phyloP scores from a whole-genome alignment of 1,284 basidiomycete species.

The Cronartium ribicola region DNA sequence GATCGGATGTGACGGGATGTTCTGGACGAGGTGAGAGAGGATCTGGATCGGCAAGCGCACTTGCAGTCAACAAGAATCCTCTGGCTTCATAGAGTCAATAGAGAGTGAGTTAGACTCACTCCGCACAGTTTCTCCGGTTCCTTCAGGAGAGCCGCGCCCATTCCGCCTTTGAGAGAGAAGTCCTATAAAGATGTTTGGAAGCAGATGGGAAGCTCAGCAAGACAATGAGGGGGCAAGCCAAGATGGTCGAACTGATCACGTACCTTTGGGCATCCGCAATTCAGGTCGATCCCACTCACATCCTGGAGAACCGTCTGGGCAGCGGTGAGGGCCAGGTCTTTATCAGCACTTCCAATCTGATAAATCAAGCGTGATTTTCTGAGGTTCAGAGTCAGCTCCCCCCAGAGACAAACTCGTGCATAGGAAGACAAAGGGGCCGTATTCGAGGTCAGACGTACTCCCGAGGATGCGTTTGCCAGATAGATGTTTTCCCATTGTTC shows the following conservation, averaged over 20 bases:
- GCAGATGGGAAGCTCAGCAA: conserved; percentile 56
- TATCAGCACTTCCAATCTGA: conserved; percentile 87
- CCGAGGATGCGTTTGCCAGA: conserved; percentile 89
- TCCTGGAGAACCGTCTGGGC: conserved; percentile 81
- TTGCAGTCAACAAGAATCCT: not conserved
- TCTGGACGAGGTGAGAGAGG: conserved; percentile 66
- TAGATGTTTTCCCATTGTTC: conserved; percentile 60
- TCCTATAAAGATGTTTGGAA: conserved; percentile 93
- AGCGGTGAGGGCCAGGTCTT: conserved; percentile 83
- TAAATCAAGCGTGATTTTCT: conserved; percentile 50
- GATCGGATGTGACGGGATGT: conserved; percentile 75
- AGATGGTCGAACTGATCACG: not conserved
- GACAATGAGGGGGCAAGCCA: not conserved
- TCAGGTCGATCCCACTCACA: conserved; percentile 87
- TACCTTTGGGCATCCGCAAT: conserved; percentile 62
- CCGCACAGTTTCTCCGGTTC: conserved; percentile 82
- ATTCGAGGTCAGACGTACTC: conserved; percentile 61
- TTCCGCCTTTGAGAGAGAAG: conserved; percentile 89
- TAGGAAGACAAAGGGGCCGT: conserved; percentile 64
- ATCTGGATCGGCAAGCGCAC: conserved; percentile 58
- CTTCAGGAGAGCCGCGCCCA: conserved; percentile 91
- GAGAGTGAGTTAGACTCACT: conserved; percentile 42
- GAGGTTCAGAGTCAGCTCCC: not conserved
- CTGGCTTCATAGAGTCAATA: not conserved
- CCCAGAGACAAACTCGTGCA: conserved; percentile 11